phyloP scores from a whole-genome alignment of 345 rosid genomes.

The Carallia pectinifolia region DNA sequence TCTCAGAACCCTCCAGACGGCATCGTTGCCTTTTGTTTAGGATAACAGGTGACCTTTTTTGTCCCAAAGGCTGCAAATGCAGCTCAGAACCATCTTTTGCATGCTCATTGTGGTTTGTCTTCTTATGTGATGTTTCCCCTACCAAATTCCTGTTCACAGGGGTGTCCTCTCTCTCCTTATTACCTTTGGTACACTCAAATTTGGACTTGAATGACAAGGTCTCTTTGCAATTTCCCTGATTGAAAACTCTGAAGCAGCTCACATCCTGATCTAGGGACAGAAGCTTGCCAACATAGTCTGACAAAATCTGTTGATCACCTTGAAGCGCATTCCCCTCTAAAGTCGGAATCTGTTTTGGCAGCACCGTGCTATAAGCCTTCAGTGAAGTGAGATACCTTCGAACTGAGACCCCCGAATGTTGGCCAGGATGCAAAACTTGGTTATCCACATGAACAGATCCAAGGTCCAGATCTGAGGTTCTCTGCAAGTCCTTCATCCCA shows the following conservation, averaged over 20 bases:
- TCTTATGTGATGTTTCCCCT: slow-evolving; percentile 3
- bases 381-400: slow-evolving; percentile 37
- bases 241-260: slow-evolving; percentile 10
- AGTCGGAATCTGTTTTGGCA: slow-evolving; percentile 20
- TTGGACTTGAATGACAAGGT: slow-evolving; percentile 8
- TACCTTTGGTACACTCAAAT: slow-evolving; percentile 16
- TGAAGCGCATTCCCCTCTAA: slow-evolving; percentile 16
- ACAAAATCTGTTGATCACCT: slow-evolving; percentile 15
- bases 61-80: slow-evolving; percentile 20
- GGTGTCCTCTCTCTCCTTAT: slow-evolving; percentile 17
- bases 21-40: slow-evolving; percentile 26
- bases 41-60: slow-evolving; percentile 33
- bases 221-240: slow-evolving; percentile 17
- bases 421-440: slow-evolving; percentile 23
- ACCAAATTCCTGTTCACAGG: slow-evolving; percentile 10
- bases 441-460: slow-evolving; percentile 18
- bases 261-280: slow-evolving; percentile 12
- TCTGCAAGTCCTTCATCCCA: slow-evolving; percentile 20
- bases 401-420: slow-evolving; percentile 24
- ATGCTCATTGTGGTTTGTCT: slow-evolving; percentile 16
- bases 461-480: slow-evolving; percentile 14
- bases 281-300: slow-evolving; percentile 10
- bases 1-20: slow-evolving; percentile 27
- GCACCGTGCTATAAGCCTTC: slow-evolving; percentile 39
- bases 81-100: slow-evolving; percentile 22